Conservation (phyloP, 2,329 filamentous ascomycete species). For the Rutstroemia sp. region DNA sequence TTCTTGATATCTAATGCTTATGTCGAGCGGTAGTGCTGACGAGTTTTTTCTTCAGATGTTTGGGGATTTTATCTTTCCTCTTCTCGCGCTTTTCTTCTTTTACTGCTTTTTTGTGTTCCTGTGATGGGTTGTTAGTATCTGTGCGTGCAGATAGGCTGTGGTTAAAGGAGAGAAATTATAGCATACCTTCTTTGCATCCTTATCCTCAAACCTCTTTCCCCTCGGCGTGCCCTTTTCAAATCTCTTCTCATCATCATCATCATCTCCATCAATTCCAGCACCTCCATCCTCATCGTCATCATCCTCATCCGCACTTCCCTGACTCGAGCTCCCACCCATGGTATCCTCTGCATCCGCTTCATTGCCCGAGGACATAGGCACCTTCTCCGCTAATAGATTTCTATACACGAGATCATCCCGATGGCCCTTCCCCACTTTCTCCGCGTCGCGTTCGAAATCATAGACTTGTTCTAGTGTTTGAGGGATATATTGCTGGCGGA, state of each 20-base stretch:
- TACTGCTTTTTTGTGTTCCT: slow-evolving; percentile 76
- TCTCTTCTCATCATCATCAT: slow-evolving; percentile 40
- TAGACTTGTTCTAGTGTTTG: slow-evolving; percentile 95
- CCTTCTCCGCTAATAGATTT: slow-evolving; percentile 61
- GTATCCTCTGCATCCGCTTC: slow-evolving; percentile 35
- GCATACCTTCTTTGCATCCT: slow-evolving; percentile 71
- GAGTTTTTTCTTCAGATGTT: slow-evolving; percentile 88
- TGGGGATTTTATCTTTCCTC: slow-evolving; percentile 91
- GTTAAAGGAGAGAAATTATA: no score
- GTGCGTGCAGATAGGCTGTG: no score
- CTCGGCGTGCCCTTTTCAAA: slow-evolving; percentile 64
- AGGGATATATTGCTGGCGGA: slow-evolving; percentile 92
- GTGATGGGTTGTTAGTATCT: neutral
- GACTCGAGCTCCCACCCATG: slow-evolving; percentile 33
- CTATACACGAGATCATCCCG: slow-evolving; percentile 77
- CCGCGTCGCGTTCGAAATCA: slow-evolving; percentile 85
- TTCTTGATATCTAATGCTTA: slow-evolving; percentile 22
- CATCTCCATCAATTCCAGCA: slow-evolving; percentile 27
- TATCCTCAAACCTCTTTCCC: slow-evolving; percentile 83
- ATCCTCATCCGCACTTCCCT: slow-evolving; percentile 25
- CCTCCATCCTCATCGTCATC: slow-evolving; percentile 26
- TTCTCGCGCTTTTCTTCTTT: slow-evolving; percentile 96
- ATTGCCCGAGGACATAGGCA: slow-evolving; percentile 34
- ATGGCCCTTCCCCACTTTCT: slow-evolving; percentile 65
- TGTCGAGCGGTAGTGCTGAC: slow-evolving; percentile 43